Evolutionary conservation across 805 yeast genomes (phyloP).

Genomic region (Tetrapisispora namnaoensis): DNA sequence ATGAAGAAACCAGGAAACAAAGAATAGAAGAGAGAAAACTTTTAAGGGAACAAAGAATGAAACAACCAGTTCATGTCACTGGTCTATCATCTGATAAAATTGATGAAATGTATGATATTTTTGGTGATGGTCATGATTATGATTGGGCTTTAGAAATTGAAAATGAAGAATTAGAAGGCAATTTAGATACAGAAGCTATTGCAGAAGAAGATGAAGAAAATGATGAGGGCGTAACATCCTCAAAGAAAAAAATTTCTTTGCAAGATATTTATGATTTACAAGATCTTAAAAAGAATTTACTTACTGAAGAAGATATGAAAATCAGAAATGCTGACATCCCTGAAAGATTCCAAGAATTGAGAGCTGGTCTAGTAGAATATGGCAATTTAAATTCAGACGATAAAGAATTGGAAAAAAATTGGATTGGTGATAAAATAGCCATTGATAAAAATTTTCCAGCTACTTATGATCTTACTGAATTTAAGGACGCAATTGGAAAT

Average conservation of each 20-base stretch:
- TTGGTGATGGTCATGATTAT: constrained; percentile 95
- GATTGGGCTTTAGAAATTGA: constrained; percentile 90
- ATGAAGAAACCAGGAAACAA: constrained; percentile 39
- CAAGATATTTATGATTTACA: constrained; percentile 91
- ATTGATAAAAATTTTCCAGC: constrained; percentile 42
- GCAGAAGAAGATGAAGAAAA: constrained; percentile 18
- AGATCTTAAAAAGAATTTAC: constrained; percentile 80
- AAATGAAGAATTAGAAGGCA: constrained; percentile 38
- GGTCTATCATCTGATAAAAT: constrained; percentile 79
- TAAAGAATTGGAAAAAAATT: constrained; percentile 59
- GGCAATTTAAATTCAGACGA: constrained; percentile 58
- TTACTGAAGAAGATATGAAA: constrained; percentile 84
- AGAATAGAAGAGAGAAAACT: constrained; percentile 27
- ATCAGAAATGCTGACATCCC: constrained; percentile 85
- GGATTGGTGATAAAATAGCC: constrained; percentile 64
- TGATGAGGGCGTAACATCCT: constrained; percentile 25
- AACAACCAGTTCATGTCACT: constrained; percentile 46
- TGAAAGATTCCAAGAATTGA: constrained; percentile 76
- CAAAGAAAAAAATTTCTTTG: constrained; percentile 38
- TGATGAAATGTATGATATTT: constrained; percentile 87
- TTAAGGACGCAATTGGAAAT: constrained; percentile 59
- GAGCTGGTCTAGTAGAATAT: constrained; percentile 54
- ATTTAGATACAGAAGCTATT: constrained; percentile 18
- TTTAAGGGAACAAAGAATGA: constrained; percentile 36
- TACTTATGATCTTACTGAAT: constrained; percentile 38